Conservation (phyloP, 805 yeast species). For the Candida sakaeoensis region DNA sequence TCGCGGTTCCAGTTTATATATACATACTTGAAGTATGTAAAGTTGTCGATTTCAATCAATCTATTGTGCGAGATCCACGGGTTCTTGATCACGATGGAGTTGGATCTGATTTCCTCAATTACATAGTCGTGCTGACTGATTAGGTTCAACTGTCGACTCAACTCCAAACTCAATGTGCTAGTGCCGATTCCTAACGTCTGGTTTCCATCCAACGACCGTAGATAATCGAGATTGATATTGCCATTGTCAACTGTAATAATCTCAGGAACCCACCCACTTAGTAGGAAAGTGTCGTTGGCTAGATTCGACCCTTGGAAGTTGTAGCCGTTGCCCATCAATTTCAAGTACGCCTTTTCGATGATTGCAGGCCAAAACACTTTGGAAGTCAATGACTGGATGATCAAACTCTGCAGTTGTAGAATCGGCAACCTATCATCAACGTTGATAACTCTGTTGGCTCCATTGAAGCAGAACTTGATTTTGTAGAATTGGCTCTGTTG, state of each 20-base stretch:
- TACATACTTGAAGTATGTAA: slow-evolving; percentile 41
- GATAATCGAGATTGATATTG: slow-evolving; percentile 14
- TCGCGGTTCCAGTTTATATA: slow-evolving; percentile 66
- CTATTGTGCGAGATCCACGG: slow-evolving; percentile 33
- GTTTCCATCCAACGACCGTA: slow-evolving; percentile 22
- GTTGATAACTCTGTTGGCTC: slow-evolving; percentile 43
- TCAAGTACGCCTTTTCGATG: slow-evolving; percentile 74
- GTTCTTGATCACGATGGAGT: slow-evolving; percentile 21
- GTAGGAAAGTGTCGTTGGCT: slow-evolving; percentile 59
- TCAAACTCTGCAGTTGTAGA: slow-evolving; percentile 20
- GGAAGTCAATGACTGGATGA: slow-evolving; percentile 34
- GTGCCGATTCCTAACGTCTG: slow-evolving; percentile 69
- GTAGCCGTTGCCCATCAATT: slow-evolving; percentile 55
- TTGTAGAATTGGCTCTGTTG: slow-evolving; percentile 27
- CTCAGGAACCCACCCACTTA: slow-evolving; percentile 78
- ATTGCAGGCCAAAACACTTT: slow-evolving; percentile 60
- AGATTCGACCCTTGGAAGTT: slow-evolving; percentile 72
- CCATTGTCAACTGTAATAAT: slow-evolving; percentile 37
- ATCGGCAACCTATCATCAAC: slow-evolving; percentile 49
- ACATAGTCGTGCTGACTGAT: slow-evolving; percentile 71
- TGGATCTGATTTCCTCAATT: slow-evolving; percentile 30
- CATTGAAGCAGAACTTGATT: slow-evolving; percentile 50
- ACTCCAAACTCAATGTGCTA: slow-evolving; percentile 36
- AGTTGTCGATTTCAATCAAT: slow-evolving; percentile 17
- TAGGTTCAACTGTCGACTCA: slow-evolving; percentile 35